Conservation (phyloP, 1,284 basidiomycete species). For the Irpex sp. region DNA sequence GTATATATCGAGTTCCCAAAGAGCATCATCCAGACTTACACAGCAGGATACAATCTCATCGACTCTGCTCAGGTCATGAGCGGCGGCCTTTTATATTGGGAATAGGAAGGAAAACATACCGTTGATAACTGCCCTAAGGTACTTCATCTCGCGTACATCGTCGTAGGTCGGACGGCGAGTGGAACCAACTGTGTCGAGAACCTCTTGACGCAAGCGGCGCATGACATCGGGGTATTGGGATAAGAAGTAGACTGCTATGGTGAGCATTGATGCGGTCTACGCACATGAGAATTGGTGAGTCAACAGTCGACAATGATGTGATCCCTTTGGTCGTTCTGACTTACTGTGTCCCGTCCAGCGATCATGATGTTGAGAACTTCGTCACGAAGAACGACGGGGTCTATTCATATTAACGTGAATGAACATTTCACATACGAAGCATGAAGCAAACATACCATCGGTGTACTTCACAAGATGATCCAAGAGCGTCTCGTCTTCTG, state of each 20-base stretch:
- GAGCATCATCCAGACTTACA: conserved; percentile 23
- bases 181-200: conserved; percentile 34
- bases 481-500: conserved; percentile 31
- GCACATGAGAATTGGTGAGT: conserved; percentile 13
- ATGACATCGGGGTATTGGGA: conserved; percentile 35
- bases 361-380: conserved; percentile 39
- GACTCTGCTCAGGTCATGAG: conserved; percentile 19
- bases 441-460: conserved; percentile 17
- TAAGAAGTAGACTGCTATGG: conserved; percentile 39
- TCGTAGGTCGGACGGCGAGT: conserved; percentile 34
- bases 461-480: conserved; percentile 35
- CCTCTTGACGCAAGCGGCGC: conserved; percentile 35
- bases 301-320: no score
- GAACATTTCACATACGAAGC: conserved; percentile 21
- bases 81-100: neutral
- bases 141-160: conserved; percentile 35
- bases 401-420: neutral
- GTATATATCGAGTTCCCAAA: no score
- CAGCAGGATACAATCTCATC: conserved; percentile 29
- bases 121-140: conserved; percentile 31
- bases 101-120: conserved; percentile 9
- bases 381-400: conserved; percentile 29
- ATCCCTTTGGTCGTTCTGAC: conserved; percentile 2
- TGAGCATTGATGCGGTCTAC: conserved; percentile 34
- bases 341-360: conserved; percentile 38